Conservation (phyloP, 805 yeast species). For the Dipodascus albidus region DNA sequence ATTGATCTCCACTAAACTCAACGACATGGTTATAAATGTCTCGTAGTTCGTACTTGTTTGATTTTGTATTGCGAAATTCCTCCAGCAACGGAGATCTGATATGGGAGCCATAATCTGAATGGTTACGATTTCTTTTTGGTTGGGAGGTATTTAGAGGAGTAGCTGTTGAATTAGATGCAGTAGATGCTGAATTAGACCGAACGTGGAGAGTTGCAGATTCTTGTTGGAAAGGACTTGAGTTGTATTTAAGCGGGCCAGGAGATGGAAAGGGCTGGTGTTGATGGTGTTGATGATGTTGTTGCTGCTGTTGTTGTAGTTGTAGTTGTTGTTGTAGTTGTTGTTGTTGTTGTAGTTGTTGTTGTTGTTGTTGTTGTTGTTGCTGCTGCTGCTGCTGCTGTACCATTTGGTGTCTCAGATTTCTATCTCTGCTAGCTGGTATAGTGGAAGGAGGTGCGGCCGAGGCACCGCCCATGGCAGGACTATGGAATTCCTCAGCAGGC, state of each 20-base stretch:
- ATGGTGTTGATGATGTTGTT: not conserved
- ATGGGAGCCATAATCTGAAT: not conserved
- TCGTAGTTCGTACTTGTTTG: slow-evolving; percentile 49
- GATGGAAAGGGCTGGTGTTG: not conserved
- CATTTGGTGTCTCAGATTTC: not conserved
- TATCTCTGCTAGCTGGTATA: not conserved
- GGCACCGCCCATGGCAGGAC: not conserved
- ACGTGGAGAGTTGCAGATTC: not conserved
- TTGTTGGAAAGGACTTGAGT: not conserved
- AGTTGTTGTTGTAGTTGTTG: not conserved
- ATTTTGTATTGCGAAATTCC: slow-evolving; percentile 57
- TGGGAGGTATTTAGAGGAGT: not conserved
- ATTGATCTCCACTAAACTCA: slow-evolving; percentile 92
- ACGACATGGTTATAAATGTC: slow-evolving; percentile 80
- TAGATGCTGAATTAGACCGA: not conserved
- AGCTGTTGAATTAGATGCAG: not conserved
- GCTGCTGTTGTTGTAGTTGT: not conserved
- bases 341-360: not conserved
- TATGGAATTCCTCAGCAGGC: not conserved
- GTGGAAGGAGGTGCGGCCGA: not conserved
- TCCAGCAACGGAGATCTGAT: slow-evolving; percentile 48
- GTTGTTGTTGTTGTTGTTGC: not conserved
- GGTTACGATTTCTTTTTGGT: not conserved
- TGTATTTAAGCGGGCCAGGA: not conserved
- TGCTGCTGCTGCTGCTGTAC: not conserved